phyloP scores from a whole-genome alignment of 495 filamentous ascomycete species.

The Podospora pseudocomata region DNA sequence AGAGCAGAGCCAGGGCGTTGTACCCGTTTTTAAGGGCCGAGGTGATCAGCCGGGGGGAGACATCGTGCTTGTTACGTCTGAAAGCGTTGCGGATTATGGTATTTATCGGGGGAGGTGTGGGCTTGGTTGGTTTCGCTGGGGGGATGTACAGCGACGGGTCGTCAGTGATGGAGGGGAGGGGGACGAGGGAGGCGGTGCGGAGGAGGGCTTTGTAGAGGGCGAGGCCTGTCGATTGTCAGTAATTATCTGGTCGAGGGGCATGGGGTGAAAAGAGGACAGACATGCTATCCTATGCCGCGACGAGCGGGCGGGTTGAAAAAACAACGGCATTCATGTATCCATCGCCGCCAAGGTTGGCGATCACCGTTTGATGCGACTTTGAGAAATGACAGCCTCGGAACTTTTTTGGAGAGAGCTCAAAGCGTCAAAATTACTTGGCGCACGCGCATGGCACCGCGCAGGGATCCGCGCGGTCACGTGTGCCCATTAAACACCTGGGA shows the following conservation, averaged over 20 bases:
- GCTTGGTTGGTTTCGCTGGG: constrained; percentile 18
- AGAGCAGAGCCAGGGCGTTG: constrained; percentile 31
- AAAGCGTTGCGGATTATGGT: constrained; percentile 54
- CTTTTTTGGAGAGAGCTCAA: not conserved
- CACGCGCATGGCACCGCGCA: not conserved
- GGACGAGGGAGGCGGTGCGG: constrained; percentile 52
- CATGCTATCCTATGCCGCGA: constrained; percentile 63
- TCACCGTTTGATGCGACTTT: not conserved
- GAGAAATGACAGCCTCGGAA: not conserved
- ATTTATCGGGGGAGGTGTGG: constrained; percentile 32
- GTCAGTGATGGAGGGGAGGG: constrained; percentile 41
- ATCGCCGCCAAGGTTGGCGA: not conserved
- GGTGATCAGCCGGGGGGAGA: constrained; percentile 51
- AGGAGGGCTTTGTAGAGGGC: constrained; percentile 72
- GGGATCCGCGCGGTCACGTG: constrained; percentile 27
- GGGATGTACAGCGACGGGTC: constrained; percentile 37
- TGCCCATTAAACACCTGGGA: not conserved
- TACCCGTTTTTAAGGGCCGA: constrained; percentile 64
- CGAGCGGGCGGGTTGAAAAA: constrained; percentile 47
- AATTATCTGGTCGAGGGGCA: not conserved
- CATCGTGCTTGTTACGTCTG: constrained; percentile 51
- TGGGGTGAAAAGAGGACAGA: constrained; percentile 32
- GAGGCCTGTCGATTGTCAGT: constrained; percentile 48
- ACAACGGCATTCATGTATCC: constrained; percentile 36
- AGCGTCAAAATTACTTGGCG: not conserved